Evolutionary conservation across 2,329 filamentous ascomycete genomes (phyloP).

Genomic region (Chalaropsis ovoidea): DNA sequence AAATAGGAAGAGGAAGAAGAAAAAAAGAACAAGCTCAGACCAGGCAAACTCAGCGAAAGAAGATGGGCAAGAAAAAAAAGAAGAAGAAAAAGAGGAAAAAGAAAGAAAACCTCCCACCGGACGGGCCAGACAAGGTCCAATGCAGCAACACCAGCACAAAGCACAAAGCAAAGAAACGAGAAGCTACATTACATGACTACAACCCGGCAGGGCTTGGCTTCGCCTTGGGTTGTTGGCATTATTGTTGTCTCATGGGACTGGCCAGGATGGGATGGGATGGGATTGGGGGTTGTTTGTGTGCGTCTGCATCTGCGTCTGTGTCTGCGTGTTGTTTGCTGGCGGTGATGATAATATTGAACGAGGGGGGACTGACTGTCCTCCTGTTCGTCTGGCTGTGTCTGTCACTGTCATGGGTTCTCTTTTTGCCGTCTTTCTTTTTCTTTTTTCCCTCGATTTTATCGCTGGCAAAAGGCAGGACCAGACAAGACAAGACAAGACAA

Average conservation of each 20-base stretch:
- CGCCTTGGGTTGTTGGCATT: neutral
- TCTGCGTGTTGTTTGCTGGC: neutral
- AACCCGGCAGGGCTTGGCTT: neutral
- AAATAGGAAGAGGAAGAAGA: neutral
- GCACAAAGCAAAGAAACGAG: neutral
- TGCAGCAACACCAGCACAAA: neutral
- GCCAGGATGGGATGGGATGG: no score
- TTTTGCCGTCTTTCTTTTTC: neutral
- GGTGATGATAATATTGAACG: neutral
- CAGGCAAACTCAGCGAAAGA: neutral
- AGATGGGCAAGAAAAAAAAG: slow-evolving; percentile 1
- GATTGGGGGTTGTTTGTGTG: neutral
- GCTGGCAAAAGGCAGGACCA: neutral
- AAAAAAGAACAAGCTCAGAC: slow-evolving; percentile 7
- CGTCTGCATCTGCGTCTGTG: neutral
- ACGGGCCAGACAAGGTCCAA: neutral
- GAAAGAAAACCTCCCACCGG: neutral
- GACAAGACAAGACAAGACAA: neutral
- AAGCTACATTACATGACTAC: neutral
- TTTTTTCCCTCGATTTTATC: neutral
- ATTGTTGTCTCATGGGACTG: slow-evolving; percentile 1
- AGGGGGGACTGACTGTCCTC: neutral
- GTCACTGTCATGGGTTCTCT: neutral
- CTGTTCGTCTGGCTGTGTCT: no score
- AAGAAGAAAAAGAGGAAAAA: neutral